A percentile compares a stretch with the other conserved stretches of the same genome.
These are phyloP conservation scores for Hylodesmum podocarpum DNA, from an alignment of 306 rosid species.

Conservation along the genomic window DNA sequence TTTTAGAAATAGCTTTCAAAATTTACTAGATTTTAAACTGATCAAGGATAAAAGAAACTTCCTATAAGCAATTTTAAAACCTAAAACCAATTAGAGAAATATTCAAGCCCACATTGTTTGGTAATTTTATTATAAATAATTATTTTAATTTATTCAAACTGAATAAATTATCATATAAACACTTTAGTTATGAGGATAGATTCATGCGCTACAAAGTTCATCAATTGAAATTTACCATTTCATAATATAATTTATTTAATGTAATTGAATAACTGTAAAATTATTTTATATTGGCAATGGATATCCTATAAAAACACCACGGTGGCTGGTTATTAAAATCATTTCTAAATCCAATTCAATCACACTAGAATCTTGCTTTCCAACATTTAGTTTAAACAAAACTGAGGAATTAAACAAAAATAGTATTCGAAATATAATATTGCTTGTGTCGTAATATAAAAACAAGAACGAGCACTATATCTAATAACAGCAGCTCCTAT, in stretches of 20 bases:
- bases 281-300: too few relatives aligned
- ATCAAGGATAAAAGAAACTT: too few relatives aligned
- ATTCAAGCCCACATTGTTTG: too few relatives aligned
- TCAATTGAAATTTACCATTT: too few relatives aligned
- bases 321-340: neutral
- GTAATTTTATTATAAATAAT: neutral
- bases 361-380: neutral
- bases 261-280: too few relatives aligned
- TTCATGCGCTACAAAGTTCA: too few relatives aligned
- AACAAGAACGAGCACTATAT: neutral
- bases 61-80: too few relatives aligned
- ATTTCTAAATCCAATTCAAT: neutral
- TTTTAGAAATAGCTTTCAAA: too few relatives aligned
- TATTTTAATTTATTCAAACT: neutral
- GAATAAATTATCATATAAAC: neutral
- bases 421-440: neutral
- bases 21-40: too few relatives aligned
- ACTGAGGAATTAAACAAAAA: neutral
- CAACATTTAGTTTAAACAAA: neutral
- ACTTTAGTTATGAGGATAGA: too few relatives aligned
- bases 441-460: neutral
- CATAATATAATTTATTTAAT: too few relatives aligned
- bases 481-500: neutral
- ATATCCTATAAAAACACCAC: neutral
- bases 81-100: too few relatives aligned